Conservation (phyloP, 169 alveolate species). For the Plasmodium berghei region DNA sequence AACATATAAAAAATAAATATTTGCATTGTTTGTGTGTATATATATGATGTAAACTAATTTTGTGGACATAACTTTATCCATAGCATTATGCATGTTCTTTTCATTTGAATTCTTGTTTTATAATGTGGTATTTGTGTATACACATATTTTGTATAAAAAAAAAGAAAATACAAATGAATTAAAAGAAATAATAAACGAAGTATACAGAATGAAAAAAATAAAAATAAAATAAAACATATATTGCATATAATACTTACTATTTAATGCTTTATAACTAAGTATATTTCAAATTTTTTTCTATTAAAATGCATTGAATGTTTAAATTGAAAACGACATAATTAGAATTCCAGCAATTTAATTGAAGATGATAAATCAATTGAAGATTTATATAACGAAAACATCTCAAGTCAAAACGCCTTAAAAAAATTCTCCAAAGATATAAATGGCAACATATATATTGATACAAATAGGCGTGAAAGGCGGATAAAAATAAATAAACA, state of each 20-base stretch:
- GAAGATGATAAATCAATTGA: conserved; percentile 47
- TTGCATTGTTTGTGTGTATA: background rate
- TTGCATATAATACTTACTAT: conserved; percentile 4
- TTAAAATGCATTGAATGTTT: conserved; percentile 16
- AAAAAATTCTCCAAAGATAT: conserved; percentile 59
- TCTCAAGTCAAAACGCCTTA: conserved; percentile 9
- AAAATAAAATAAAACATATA: background rate
- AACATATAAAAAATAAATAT: conserved; percentile 7
- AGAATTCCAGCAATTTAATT: conserved; percentile 25
- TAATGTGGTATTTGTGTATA: too few relatives aligned
- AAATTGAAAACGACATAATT: conserved; percentile 19
- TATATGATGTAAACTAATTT: background rate
- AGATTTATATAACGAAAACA: conserved; percentile 44
- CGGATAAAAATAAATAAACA: conserved; percentile 67
- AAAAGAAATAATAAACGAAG: background rate
- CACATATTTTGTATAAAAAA: background rate
- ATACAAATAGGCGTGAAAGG: conserved; percentile 71
- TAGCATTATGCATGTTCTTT: too few relatives aligned
- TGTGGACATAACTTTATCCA: background rate
- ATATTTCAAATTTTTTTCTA: conserved; percentile 20
- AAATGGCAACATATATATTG: conserved; percentile 54
- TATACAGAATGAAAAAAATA: background rate
- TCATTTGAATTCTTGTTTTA: too few relatives aligned
- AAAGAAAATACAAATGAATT: background rate
- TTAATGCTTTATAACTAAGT: conserved; percentile 15